Evolutionary conservation across 169 alveolate genomes (phyloP), one percentile per base, ranked within the genome.

Genomic region (Plasmodium chabaudi): DNA sequence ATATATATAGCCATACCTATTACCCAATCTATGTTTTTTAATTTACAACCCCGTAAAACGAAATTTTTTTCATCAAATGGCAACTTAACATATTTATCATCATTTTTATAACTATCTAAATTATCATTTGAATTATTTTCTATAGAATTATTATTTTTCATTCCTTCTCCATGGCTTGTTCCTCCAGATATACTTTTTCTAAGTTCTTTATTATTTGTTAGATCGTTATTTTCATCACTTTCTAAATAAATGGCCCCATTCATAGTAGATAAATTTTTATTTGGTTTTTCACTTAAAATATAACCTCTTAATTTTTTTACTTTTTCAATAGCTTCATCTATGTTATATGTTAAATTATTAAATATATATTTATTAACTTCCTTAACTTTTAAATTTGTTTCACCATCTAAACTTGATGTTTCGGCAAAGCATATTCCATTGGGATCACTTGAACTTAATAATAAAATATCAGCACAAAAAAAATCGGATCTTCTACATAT

Each of bases 371-470:
- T 64, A 71, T 82, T 82, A 10, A 96, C 95, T 72, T 96, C 98
- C 72, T 94, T 93, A 34, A 93, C 94, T 92, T 98, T 98, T 51
- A 98, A 92, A 72, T 94, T 96, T 5, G 99, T 97, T 91, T 98
- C 99, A 0, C 99, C 99, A 89, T 98, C 99, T 61, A 98, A 93
- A 49, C 98, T 96, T 13, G 98, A 95, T 42, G 99, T 98, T 77
- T 98, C 99, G 1, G 97, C 98, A 92, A 94, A 98, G 23, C 98
- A 98, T 44, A 95, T 89, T 15, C 99, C 99, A 53, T 96, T 95
- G 12, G 92, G 74, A 55, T 95, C 96, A 21, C 96, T 92, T 10
- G 98, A 93, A 49, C 97, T 95, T 49, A 98, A 79, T 21, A 98
- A 84, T n/a, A 98, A 88, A 87, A 98, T 72, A 79, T 98, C 99